Base-by-base conservation (phyloP, 208 protist genomes). In the Leishmania tropica region DNA sequence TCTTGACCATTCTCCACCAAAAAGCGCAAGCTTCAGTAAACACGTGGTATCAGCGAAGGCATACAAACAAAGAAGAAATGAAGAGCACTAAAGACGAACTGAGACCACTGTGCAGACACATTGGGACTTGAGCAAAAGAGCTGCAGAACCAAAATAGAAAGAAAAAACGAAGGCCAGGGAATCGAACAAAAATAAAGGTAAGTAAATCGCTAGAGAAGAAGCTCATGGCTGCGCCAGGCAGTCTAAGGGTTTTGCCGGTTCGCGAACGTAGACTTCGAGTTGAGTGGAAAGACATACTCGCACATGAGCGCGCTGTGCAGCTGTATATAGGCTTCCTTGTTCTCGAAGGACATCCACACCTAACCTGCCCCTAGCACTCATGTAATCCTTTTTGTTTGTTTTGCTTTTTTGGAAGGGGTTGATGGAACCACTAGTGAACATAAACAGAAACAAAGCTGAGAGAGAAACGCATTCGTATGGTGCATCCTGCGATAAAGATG, bases 1-100 rank as follows among this genome's bases (percentile, higher is more conserved):
- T 88, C 83, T 99, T 99, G 75, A 98, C 94, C 94, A 96, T 97
- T 80, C 3, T 74, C 35, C 53, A 76, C 70, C 10, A 53, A 31
- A 13, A 11, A 51, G 70, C 37, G 28, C 21, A 10, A 54, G 45
- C 31, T 51, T 74, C 45, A 53, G 24, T 53, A 74, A 37, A 54
- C 5, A 54, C 7, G 28, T 31, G 4, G 40, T 72, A 28, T 47
- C n/a, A 60, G 72, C 73, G 19, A 58, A 47, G 47, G 3, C 8
- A 42, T 76, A 24, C 7, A 68, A 68, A 5, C 24, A 31, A 60
- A 42, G 24, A 40, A 76, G 40, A 58, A 62, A 58, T 24, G 73
- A 19, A 47, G 45, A 21, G 53, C 5, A 62, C 31, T 17, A 56
- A 62, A 42, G 28, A 62, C 31, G 6, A 62, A 5, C 73, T 45